Evolutionary conservation across 2,329 filamentous ascomycete species (phyloP).

Genomic region (Verticillium nubilum): DNA sequence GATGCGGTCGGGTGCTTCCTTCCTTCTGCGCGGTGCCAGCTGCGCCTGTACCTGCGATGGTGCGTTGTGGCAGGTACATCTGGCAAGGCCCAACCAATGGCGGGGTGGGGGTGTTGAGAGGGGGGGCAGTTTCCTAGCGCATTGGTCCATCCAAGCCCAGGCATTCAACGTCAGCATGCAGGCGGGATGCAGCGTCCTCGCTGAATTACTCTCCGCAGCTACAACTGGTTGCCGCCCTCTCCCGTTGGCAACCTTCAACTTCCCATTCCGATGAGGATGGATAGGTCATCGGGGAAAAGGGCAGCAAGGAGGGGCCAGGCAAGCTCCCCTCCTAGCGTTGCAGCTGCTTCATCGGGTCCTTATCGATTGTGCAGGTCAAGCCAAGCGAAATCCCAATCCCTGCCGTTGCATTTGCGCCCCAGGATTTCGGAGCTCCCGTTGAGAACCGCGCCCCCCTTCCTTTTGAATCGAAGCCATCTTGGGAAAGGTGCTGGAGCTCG

Average conservation of each 20-base stretch:
- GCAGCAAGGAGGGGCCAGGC: neutral
- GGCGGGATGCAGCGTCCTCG: neutral
- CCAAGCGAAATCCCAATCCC: neutral
- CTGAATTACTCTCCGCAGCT: neutral
- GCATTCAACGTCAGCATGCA: neutral
- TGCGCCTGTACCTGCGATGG: neutral
- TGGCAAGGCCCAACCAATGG: neutral
- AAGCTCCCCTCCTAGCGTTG: neutral
- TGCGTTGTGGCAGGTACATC: neutral
- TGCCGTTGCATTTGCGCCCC: neutral
- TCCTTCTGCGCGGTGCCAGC: neutral
- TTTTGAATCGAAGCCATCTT: too few species aligned
- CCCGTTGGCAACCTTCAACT: neutral
- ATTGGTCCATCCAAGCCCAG: too few species aligned
- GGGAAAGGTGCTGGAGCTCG: neutral
- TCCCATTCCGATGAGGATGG: neutral
- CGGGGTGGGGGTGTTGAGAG: neutral
- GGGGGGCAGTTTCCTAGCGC: neutral
- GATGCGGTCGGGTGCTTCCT: neutral
- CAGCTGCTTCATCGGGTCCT: neutral
- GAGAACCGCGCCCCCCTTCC: neutral
- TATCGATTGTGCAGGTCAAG: neutral
- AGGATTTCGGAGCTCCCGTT: neutral
- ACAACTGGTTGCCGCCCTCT: neutral
- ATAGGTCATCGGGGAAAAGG: too few species aligned